These are phyloP conservation scores for Zymoseptoria tritici DNA, from an alignment of 2,329 filamentous ascomycete species.

Conservation along the genomic window DNA sequence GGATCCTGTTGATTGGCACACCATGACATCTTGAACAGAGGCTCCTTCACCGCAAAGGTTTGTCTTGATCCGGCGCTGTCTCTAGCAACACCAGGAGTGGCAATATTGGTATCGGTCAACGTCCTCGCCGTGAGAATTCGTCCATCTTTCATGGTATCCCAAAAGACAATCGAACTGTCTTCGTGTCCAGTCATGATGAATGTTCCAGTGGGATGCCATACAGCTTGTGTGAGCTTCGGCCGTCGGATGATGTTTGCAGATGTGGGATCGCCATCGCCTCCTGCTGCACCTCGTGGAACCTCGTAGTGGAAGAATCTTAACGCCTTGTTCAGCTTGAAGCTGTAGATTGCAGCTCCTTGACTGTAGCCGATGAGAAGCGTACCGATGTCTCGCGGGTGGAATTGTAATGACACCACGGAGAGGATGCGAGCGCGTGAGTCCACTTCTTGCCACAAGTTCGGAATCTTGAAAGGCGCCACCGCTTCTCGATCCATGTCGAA, in stretches of 20 bases:
- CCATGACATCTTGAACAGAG: constrained; percentile 76
- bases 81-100: constrained; percentile 48
- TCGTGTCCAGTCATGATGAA: constrained; percentile 83
- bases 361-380: constrained; percentile 86
- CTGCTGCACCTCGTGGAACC: constrained; percentile 72
- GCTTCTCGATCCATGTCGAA: constrained; percentile 83
- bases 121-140: constrained; percentile 77
- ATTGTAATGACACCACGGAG: constrained; percentile 66
- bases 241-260: constrained; percentile 55
- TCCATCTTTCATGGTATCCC: constrained; percentile 75
- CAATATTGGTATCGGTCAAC: constrained; percentile 63
- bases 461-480: constrained; percentile 69
- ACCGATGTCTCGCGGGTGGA: constrained; percentile 89
- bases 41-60: constrained; percentile 57
- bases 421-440: constrained; percentile 59
- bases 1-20: constrained; percentile 81
- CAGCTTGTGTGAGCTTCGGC: constrained; percentile 70
- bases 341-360: constrained; percentile 81
- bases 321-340: constrained; percentile 82
- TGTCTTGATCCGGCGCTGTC: constrained; percentile 28
- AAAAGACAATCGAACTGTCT: constrained; percentile 85
- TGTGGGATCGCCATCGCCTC: constrained; percentile 61
- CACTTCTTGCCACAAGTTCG: constrained; percentile 75
- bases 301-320: constrained; percentile 77
- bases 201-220: constrained; percentile 93